Percentiles rank a stretch among this genome's conserved stretches.
Conservation (phyloP, 805 yeast species). For the Sugiyamaella americana region DNA sequence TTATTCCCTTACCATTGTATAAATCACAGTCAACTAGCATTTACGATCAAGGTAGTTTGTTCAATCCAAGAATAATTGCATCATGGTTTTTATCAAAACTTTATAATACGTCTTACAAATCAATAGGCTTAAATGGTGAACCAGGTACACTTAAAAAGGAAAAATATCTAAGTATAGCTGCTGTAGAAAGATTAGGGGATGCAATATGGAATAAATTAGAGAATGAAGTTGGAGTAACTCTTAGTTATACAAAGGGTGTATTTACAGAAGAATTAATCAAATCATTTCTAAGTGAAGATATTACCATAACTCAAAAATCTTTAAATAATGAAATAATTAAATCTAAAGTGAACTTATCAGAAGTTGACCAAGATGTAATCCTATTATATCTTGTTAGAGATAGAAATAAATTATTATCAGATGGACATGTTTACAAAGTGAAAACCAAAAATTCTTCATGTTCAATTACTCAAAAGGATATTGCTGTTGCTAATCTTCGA, state of each 20-base stretch:
- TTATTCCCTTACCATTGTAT: conserved; percentile 26
- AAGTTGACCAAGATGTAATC: conserved; percentile 24
- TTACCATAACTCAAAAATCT: neutral
- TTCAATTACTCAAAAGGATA: conserved; percentile 20
- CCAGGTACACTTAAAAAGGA: conserved; percentile 23
- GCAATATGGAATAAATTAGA: conserved; percentile 9
- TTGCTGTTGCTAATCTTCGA: conserved; percentile 22
- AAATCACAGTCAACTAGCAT: conserved; percentile 5
- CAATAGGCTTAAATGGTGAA: conserved; percentile 17
- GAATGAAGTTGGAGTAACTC: conserved; percentile 1
- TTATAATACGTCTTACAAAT: conserved; percentile 18
- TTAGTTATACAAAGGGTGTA: conserved; percentile 15
- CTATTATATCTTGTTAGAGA: conserved; percentile 25
- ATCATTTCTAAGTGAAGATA: neutral
- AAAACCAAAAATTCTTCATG: neutral
- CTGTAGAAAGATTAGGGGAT: conserved; percentile 17
- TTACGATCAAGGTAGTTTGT: conserved; percentile 7
- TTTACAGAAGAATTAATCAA: conserved; percentile 13
- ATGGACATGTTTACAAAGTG: conserved; percentile 6
- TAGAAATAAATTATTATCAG: conserved; percentile 14
- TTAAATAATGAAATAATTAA: conserved; percentile 1
- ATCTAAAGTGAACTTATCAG: conserved; percentile 2
- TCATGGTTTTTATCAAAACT: conserved; percentile 21
- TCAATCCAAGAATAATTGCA: neutral
- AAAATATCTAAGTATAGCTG: conserved; percentile 23